Evolutionary conservation across 1,284 basidiomycete species (phyloP), one percentile per base, ranked within the genome.

Genomic region (Tilletia setariae): DNA sequence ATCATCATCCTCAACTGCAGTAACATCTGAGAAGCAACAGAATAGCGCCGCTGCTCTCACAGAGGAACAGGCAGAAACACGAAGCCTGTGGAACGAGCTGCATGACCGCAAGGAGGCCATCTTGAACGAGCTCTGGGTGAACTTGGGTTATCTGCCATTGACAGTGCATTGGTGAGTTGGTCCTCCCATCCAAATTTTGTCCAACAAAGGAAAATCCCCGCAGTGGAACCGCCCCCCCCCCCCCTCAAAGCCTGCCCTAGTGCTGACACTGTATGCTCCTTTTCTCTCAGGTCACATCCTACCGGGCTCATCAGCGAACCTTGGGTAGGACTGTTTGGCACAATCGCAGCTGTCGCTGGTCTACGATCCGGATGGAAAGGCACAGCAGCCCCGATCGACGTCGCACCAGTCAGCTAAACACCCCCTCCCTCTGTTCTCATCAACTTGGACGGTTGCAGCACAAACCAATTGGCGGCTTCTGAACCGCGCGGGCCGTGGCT

Each of bases 91-190:
- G 80, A 69, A 76, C 63, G 78, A 79, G 44, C 66, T 82, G 46
- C 76, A 76, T 32, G 72, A 87, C 72, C 84, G 85, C 72, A 90
- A 90, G 87, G 86, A 87, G 71, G 87, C 89, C 16, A 88, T 90
- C 69, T 88, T 88, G 85, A 89, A 88, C 69, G 90, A 93, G 74
- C 79, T 91, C 28, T 84, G 90, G 63, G 87, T 88, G 61, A 93
- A 93, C 77, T 71, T 90, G 3, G 89, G 88, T 40, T 90, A 92
- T 80, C 83, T 93, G 47, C 92, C 92, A 2, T 83, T 92, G 67
- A 91, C 92, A 2, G 82, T 92, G 64, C 92, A 94, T 80, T 93
- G 91, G 92, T 91, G 73, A 70, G 87, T 84, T 40, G 2, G 21
- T 32, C 28, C 30, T 44, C 49, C 42, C 8, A n/a, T 16, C 42